These are phyloP conservation scores for Neurospora sp. DNA, from an alignment of 495 filamentous ascomycete genomes.

Conservation along the genomic window DNA sequence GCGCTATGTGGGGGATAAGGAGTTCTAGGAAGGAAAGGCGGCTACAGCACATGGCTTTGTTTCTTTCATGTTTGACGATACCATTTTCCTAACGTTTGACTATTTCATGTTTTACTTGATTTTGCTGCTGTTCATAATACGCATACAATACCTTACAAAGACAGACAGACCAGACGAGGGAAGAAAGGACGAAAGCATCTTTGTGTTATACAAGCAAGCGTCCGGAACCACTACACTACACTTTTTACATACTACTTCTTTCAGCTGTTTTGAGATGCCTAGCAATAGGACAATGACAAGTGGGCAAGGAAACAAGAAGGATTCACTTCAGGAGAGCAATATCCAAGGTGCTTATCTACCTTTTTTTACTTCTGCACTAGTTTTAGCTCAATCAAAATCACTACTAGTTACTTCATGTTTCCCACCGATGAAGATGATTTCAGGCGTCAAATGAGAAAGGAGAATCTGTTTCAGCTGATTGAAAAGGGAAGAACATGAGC, in stretches of 20 bases:
- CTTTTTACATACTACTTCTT: neutral
- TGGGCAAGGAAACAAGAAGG: neutral
- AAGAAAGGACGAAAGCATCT: neutral
- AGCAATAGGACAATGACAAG: neutral
- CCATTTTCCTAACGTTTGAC: neutral
- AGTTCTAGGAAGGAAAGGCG: neutral
- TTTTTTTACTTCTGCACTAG: neutral
- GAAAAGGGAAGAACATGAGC: neutral
- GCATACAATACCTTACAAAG: neutral
- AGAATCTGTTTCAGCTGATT: neutral
- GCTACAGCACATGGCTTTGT: neutral
- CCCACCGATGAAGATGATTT: neutral
- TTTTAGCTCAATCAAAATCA: neutral
- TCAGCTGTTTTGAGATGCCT: neutral
- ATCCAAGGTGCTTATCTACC: neutral
- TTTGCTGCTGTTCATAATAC: neutral
- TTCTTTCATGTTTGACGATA: neutral
- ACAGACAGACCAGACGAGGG: neutral
- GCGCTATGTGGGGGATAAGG: neutral
- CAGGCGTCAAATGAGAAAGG: neutral
- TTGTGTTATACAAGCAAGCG: neutral
- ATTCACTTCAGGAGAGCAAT: neutral
- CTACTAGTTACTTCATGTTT: neutral
- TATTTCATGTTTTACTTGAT: neutral
- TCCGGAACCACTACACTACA: neutral